Conservation (phyloP, 768 basidiomycete genomes). For the Pisolithus sp. region DNA sequence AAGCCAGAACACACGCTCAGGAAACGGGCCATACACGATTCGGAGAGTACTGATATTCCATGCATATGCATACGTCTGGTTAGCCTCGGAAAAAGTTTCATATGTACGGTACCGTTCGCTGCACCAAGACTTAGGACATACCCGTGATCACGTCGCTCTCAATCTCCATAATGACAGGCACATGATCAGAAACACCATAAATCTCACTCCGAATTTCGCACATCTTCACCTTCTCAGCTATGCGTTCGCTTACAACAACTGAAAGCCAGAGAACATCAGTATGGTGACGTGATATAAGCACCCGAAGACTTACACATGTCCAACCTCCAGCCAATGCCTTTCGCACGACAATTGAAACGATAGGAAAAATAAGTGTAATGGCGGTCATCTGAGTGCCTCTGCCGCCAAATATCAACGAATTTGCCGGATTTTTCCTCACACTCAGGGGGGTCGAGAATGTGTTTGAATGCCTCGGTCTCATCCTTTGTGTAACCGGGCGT, state of each 20-base stretch:
- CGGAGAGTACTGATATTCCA: conserved; percentile 61
- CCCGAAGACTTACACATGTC: conserved; percentile 62
- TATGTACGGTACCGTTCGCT: background rate
- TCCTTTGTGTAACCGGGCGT: conserved; percentile 78
- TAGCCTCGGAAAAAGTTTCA: background rate
- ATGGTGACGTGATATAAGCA: background rate
- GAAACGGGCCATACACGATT: conserved; percentile 82
- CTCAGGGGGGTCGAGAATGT: conserved; percentile 52
- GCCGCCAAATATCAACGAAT: conserved; percentile 80
- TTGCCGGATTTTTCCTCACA: conserved; percentile 30
- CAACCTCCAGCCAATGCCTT: conserved; percentile 82
- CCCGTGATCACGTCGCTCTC: conserved; percentile 35
- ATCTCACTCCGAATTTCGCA: conserved; percentile 84
- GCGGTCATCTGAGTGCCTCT: conserved; percentile 55
- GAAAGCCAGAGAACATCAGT: conserved; percentile 5
- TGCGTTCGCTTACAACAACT: conserved; percentile 74
- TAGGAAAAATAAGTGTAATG: conserved; percentile 86
- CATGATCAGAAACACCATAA: conserved; percentile 84
- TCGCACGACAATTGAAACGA: conserved; percentile 70
- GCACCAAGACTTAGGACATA: background rate
- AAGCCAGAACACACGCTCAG: conserved; percentile 80
- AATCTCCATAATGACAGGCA: conserved; percentile 75
- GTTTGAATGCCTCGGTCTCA: conserved; percentile 70
- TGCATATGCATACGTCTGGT: background rate
- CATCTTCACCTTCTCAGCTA: conserved; percentile 59